Base-by-base conservation (phyloP, 257 asterid genomes). In the Solanum gracilifrons region DNA sequence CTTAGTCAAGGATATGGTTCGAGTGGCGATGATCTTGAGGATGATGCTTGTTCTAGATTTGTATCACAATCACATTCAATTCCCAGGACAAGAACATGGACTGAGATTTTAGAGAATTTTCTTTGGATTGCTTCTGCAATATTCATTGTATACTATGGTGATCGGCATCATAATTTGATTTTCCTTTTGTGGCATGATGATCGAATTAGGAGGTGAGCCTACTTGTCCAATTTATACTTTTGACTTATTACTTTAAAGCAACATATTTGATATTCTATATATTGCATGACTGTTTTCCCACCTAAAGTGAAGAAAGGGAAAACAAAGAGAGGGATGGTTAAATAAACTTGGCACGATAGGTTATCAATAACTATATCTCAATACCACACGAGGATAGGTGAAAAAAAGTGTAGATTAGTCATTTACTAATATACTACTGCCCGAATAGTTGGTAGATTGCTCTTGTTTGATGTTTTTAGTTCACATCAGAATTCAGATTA, bases 1-100 rank as follows among this genome's bases (percentile, higher is more conserved):
- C 92, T 90, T 85, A 93, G 94, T 90, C 95, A 92, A 84, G 94
- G 95, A 64, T 93, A 93, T 89, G 89, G 91, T 48, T 93, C 95
- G 27, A 91, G 95, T 71, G 90, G 95, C 16, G 95, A 93, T 89
- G 95, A 93, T 85, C 92, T 93, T 79, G 95, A 92, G 88, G 95
- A 93, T 91, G 95, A 92, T 89, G 95, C 95, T 33, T 90, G 93
- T 89, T 93, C 95, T 68, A 92, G 92, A 73, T 86, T 51, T 21
- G 41, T 77, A 85, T 48, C 86, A 64, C 89, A 82, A 58, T 86
- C 92, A 21, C 51, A 90, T 73, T 39, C 91, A 33, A 29, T 88
- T 55, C 94, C 92, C 9, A 85, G 87, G 64, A 87, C 89, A 9
- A 88, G 93, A 82, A 90, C 90, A 33, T 92, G 94, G 94, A 71